Evolutionary conservation across 768 basidiomycete species (phyloP), one percentile per base, ranked within the genome.

Genomic region (Tricholoma matsutake): DNA sequence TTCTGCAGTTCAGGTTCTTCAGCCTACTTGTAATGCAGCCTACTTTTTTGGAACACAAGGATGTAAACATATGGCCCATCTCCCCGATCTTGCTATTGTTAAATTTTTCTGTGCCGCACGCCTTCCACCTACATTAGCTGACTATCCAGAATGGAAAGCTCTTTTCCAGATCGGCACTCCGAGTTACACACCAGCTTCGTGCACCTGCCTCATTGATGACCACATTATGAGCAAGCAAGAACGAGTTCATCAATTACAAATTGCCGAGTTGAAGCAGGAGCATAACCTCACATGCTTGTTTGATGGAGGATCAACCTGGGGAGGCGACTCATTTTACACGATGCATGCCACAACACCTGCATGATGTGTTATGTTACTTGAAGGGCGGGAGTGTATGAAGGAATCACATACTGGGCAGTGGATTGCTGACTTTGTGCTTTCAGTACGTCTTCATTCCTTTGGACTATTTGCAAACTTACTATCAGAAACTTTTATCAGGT

Each of bases 191-290:
- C 72, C 70, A n/a, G 67, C 65, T 2, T 68, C 67, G 1, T 49
- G 66, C 4, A 66, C 67, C 0, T 63, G 58, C 18, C 61, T 73
- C 2, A 61, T 63, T 28, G 71, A 72, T 9, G 55, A 59, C 13
- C 69, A 69, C 20, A 71, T 73, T 28, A 61, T 64, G 63, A 60
- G 61, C 1, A 67, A 72, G 39, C 64, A 65, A 51, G 65, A 61
- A 9, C 45, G 54, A 51, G 67, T 73, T 52, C 34, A 61, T 1
- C 13, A 61, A 14, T 31, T 60, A 11, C 64, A 68, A 32, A 45
- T 71, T 25, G 35, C 49, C 0, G 31, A 60, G 31, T 66, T 72
- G n/a, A 51, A 58, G 29, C 64, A 59, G 0, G 37, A 68, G 39
- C 16, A 39, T 0, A 31, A 61, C 10, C 58, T 72, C 35, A 69